phyloP scores from a whole-genome alignment of 2,329 filamentous ascomycete species.

The Clarireedia paspali region DNA sequence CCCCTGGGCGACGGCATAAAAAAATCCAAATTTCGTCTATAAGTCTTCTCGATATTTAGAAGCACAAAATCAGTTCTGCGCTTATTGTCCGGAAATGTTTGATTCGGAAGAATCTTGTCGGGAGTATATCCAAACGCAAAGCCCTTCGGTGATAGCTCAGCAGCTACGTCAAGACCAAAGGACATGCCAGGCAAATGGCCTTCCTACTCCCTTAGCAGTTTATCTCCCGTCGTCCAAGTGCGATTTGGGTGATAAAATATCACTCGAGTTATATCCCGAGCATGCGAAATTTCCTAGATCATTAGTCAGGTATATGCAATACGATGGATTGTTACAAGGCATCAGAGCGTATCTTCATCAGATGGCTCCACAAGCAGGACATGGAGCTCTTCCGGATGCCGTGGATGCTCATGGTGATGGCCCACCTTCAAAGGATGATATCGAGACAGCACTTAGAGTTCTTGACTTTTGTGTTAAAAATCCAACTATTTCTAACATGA shows the following conservation, averaged over 20 bases:
- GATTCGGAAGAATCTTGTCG: not conserved
- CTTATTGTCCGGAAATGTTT: not conserved
- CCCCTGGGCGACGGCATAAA: too few relatives aligned
- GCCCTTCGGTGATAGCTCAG: constrained; percentile 9
- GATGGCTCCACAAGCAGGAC: constrained; percentile 5
- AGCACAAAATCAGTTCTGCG: too few relatives aligned
- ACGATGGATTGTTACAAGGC: constrained; percentile 7
- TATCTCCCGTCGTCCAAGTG: constrained; percentile 10
- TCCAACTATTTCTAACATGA: not conserved
- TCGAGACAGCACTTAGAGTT: not conserved
- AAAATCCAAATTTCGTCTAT: too few relatives aligned
- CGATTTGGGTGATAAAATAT: constrained; percentile 5
- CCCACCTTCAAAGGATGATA: not conserved
- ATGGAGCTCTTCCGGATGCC: constrained; percentile 9
- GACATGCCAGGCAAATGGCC: constrained; percentile 6
- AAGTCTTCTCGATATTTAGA: too few relatives aligned
- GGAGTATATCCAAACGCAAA: constrained; percentile 6
- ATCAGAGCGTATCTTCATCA: constrained; percentile 12
- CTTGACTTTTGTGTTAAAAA: constrained; percentile 1
- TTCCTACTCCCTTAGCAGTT: constrained; percentile 11
- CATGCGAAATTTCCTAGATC: not conserved
- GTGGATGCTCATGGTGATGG: not conserved
- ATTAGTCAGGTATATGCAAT: too few relatives aligned
- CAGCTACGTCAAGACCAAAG: constrained; percentile 13
- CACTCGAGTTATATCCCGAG: constrained; percentile 9